phyloP scores from a whole-genome alignment of 1,139 yeast genomes.

The Saccharomyces pastorianus region DNA sequence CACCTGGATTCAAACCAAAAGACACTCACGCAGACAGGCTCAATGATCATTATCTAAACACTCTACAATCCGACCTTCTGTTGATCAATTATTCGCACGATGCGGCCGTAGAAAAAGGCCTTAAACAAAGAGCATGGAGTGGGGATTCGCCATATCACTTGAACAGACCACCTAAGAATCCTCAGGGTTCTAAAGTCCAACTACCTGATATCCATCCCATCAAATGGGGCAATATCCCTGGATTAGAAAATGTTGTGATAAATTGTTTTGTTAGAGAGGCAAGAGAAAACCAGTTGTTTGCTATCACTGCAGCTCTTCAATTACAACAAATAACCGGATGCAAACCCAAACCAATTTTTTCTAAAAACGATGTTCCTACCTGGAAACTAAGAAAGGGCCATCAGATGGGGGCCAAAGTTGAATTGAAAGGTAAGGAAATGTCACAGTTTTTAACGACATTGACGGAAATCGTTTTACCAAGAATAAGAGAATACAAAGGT shows the following conservation, averaged over 20 bases:
- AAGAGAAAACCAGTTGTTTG: conserved; percentile 61
- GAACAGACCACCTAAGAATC: conserved; percentile 63
- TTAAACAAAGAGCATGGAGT: conserved; percentile 78
- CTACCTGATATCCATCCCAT: conserved; percentile 68
- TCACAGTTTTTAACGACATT: conserved; percentile 77
- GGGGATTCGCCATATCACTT: conserved; percentile 83
- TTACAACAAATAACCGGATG: conserved; percentile 89
- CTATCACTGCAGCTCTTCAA: conserved; percentile 71
- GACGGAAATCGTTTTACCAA: conserved; percentile 86
- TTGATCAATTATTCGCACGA: conserved; percentile 71
- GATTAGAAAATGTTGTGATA: conserved; percentile 53
- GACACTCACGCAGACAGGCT: conserved; percentile 73
- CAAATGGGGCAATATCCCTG: conserved; percentile 61
- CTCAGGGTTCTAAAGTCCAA: conserved; percentile 57
- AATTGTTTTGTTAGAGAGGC: conserved; percentile 77
- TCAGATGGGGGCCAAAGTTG: conserved; percentile 86
- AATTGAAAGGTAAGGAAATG: conserved; percentile 73
- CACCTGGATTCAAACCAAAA: conserved; percentile 69
- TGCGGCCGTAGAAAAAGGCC: conserved; percentile 44
- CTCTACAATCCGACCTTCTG: conserved; percentile 67
- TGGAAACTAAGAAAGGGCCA: conserved; percentile 87
- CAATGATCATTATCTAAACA: conserved; percentile 66
- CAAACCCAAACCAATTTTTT: conserved; percentile 65
- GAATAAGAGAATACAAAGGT: conserved; percentile 83
- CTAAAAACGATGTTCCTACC: conserved; percentile 71